phyloP scores from a whole-genome alignment of 176 grass and related monocot species.

The Musa schizocarpa region DNA sequence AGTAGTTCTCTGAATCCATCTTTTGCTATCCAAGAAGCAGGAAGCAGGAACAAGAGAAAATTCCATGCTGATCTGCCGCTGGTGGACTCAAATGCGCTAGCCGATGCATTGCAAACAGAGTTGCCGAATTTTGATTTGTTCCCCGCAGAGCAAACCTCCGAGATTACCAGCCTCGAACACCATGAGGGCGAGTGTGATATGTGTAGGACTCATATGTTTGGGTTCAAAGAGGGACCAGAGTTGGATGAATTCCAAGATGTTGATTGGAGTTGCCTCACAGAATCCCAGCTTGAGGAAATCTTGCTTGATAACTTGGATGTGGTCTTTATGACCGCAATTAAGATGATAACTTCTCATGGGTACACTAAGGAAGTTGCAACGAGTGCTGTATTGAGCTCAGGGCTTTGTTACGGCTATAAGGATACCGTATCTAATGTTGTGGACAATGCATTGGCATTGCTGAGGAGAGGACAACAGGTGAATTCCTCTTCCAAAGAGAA shows the following conservation, averaged over 20 bases:
- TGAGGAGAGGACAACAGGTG: conserved; percentile 56
- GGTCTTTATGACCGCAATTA: conserved; percentile 59
- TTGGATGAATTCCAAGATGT: conserved; percentile 50
- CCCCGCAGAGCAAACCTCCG: conserved; percentile 37
- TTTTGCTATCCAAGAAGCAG: conserved; percentile 52
- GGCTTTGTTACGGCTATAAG: conserved; percentile 43
- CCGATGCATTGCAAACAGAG: conserved; percentile 46
- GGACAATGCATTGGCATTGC: conserved; percentile 42
- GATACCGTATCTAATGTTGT: conserved; percentile 49
- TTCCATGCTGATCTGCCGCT: conserved; percentile 59
- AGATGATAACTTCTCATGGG: conserved; percentile 53
- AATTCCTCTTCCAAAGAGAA: conserved; percentile 33
- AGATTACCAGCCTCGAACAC: conserved; percentile 47
- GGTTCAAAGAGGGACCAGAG: conserved; percentile 28
- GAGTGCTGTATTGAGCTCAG: conserved; percentile 48
- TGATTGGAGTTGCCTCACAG: conserved; percentile 71
- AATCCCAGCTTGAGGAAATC: conserved; percentile 70
- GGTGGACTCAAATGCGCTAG: conserved; percentile 33
- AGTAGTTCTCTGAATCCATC: conserved; percentile 24
- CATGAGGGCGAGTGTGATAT: conserved; percentile 38
- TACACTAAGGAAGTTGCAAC: conserved; percentile 52
- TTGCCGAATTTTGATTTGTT: conserved; percentile 52
- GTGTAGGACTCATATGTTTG: conserved; percentile 42
- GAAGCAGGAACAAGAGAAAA: conserved; percentile 87
- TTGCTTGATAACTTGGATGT: conserved; percentile 65